Evolutionary conservation across 2,329 filamentous ascomycete genomes (phyloP), one percentile per base, ranked within the genome.

Genomic region (Fusarium lyarnte): DNA sequence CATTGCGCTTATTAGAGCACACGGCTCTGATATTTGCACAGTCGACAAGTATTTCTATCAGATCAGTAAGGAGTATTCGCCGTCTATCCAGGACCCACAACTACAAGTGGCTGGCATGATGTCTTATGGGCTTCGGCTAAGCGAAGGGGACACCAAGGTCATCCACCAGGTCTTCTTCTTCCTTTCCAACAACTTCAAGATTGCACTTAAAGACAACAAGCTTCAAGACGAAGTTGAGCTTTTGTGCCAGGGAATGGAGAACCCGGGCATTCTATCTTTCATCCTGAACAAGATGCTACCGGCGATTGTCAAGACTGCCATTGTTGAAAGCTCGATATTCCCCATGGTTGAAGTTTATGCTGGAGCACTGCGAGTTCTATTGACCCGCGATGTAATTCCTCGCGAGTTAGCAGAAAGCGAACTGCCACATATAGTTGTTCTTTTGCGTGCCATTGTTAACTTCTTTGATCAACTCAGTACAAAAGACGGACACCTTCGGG

Each of bases 41-140:
- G 81, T 90, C 8, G 87, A 90, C 73, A 77, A 81, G 4, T 90
- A 87, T 76, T 90, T 87, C 78, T 88, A 87, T 65, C 85, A 88
- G 65, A 86, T 88, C 73, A 88, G 83, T 76, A 83, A 81, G 41
- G 87, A 88, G 62, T 90, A 89, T 77, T 86, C 85, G 6, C 88
- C 88, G 6, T 85, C 88, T 1, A 75, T 80, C 17, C 84, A 89
- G 60, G 88, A 90, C 49, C 88, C 88, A 5, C 84, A 87, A 41
- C 81, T 90, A 8, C 88, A 89, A 66, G 84, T 87, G 29, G 88
- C 88, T 8, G 84, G 83, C 8, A 87, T 90, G 74, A 75, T 87
- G 21, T 86, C 87, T 4, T 90, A 89, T 76, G 88, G 87, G 2
- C 79, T 90, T 36, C 84, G 86, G 43, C 79, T 90, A 21, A 81